Evolutionary conservation across 139 green algal genomes (phyloP).

Genomic region (Deuterostichococcus epilithicus): DNA sequence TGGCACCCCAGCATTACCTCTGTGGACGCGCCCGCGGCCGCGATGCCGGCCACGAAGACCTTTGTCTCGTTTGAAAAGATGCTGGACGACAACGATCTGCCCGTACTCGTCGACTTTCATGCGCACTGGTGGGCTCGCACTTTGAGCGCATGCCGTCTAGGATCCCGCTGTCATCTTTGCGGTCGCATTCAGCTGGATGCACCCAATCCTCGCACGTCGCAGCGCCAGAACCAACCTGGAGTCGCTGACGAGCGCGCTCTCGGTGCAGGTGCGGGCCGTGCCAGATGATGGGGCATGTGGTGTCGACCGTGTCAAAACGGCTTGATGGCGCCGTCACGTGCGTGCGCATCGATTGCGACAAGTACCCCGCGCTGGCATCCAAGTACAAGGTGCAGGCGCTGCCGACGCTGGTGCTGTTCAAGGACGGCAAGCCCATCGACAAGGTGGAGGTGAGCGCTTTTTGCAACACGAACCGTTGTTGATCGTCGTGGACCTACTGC

Average conservation of each 20-base stretch:
- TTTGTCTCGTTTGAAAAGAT: constrained; percentile 63
- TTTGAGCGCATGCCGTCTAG: too few relatives aligned
- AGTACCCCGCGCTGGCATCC: constrained; percentile 62
- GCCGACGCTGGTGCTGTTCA: constrained; percentile 71
- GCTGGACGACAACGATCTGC: constrained; percentile 34
- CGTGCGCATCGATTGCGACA: constrained; percentile 86
- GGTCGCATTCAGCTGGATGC: too few relatives aligned
- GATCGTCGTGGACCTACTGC: neutral
- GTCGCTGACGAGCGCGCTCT: too few relatives aligned
- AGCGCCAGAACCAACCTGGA: too few relatives aligned
- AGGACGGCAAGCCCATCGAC: constrained; percentile 52
- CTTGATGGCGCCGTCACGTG: constrained; percentile 34
- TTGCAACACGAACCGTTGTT: neutral
- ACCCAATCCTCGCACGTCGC: too few relatives aligned
- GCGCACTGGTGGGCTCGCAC: constrained; percentile 56
- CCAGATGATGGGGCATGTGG: constrained; percentile 49
- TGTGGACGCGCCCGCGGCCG: neutral
- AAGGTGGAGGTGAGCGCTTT: constrained; percentile 45
- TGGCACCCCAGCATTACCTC: neutral
- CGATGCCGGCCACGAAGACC: neutral
- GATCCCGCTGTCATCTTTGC: too few relatives aligned
- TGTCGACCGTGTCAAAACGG: constrained; percentile 16
- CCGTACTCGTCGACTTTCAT: constrained; percentile 79
- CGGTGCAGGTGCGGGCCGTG: constrained; percentile 66
- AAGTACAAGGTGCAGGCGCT: constrained; percentile 57